Base-by-base conservation (phyloP, 768 basidiomycete species). In the Melanogaster broomeanus region DNA sequence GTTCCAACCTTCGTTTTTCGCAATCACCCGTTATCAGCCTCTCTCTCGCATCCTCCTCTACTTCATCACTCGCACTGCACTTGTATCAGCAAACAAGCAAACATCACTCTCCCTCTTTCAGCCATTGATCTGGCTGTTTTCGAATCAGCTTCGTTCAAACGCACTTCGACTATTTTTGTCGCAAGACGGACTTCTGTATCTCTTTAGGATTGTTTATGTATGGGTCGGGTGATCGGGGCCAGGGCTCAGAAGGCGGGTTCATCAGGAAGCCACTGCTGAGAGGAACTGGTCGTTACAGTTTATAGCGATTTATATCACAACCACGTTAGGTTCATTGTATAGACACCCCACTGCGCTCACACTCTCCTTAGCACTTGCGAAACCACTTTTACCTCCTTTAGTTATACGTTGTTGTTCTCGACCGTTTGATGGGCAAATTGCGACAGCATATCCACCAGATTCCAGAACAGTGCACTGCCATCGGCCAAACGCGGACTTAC, bases 141-240 rank as follows among this genome's bases (percentile, higher is more conserved):
- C 44, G 18, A 16, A 15, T 37, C 40, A n/a, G 15, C 30, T 65
- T 65, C 55, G 64, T 67, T 66, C 62, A 25, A 12, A 19, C 21
- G 13, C 27, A 27, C 37, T 47, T 24, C 27, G 8, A 18, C 11
- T n/a, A 40, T 56, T 49, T 58, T 57, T 52, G 55, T 55, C 47
- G 42, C 27, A 48, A 50, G 53, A 58, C 45, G 56, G 61, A 64
- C 55, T 27, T 31, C 24, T 9, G 37, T 48, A 16, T 27, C 21
- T 34, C 13, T 34, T 34, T 6, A 11, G 2, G 34, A 48, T 43
- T 45, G 53, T 53, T 27, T 53, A 52, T 55, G 15, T 47, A 28
- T 49, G 28, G 42, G 48, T 37, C 44, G 47, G 34, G 49, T 43
- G 35, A 35, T 45, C 12, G 43, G 49, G 34, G 22, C 56, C 22